Conservation (phyloP, 2,329 filamentous ascomycete species). For the Huntiella decipiens region DNA sequence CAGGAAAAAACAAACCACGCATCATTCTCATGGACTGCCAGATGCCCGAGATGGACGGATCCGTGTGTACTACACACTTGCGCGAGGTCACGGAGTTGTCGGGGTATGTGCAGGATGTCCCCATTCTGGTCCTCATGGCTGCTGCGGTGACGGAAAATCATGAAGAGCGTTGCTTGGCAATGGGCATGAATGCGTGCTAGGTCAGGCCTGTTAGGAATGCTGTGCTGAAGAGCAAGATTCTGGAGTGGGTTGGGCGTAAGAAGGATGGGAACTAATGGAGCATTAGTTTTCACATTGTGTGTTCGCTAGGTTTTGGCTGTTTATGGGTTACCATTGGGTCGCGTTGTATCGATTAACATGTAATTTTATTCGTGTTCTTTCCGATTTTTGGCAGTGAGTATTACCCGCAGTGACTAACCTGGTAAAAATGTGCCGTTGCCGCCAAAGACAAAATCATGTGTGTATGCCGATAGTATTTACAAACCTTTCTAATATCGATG, state of each 20-base stretch:
- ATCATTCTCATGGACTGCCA: slow-evolving; percentile 66
- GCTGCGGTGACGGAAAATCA: slow-evolving; percentile 55
- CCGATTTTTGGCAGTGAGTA: no score
- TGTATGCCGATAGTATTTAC: no score
- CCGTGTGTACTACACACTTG: slow-evolving; percentile 49
- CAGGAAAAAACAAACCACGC: slow-evolving; percentile 37
- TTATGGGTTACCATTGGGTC: no score
- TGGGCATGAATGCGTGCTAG: slow-evolving; percentile 61
- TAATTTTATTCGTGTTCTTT: no score
- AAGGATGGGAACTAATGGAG: no score
- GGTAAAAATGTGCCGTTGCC: no score
- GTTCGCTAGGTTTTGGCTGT: no score
- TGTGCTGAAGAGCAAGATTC: slow-evolving; percentile 4
- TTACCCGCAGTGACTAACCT: no score
- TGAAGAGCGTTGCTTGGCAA: slow-evolving; percentile 50
- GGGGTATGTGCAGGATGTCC: slow-evolving; percentile 38
- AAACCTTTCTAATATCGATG: no score
- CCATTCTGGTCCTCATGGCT: slow-evolving; percentile 65
- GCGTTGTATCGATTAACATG: no score
- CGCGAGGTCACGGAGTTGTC: slow-evolving; percentile 1
- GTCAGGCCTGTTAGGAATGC: slow-evolving; percentile 46
- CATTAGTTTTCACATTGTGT: no score
- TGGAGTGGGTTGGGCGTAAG: not conserved
- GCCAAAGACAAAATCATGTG: no score
- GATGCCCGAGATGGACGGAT: slow-evolving; percentile 61